A percentile compares a stretch with the other conserved stretches of the same genome.
Evolutionary conservation across 768 basidiomycete species (phyloP).

Genomic region (Podaxis rugospora): DNA sequence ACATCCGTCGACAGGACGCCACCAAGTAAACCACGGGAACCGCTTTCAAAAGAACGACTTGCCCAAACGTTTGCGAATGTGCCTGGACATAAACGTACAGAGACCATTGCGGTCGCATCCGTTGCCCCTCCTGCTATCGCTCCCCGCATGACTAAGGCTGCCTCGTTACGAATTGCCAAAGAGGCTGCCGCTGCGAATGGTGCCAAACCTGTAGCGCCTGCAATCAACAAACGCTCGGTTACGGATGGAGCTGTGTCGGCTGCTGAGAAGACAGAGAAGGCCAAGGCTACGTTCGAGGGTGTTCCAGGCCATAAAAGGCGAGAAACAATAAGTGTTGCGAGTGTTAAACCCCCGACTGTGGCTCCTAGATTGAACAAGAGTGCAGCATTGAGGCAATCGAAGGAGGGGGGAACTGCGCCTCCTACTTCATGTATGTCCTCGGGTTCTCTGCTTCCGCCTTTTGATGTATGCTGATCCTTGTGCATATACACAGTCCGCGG

Average conservation of each 20-base stretch:
- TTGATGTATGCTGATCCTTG: not conserved
- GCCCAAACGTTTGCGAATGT: slow-evolving; percentile 69
- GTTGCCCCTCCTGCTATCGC: slow-evolving; percentile 68
- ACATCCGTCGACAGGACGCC: slow-evolving; percentile 37
- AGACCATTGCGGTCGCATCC: slow-evolving; percentile 66
- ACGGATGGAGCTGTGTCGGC: slow-evolving; percentile 19
- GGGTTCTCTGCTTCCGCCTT: not conserved
- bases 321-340: slow-evolving; percentile 69
- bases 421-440: slow-evolving; percentile 63
- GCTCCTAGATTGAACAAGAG: slow-evolving; percentile 78
- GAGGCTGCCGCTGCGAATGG: slow-evolving; percentile 14
- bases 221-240: slow-evolving; percentile 33
- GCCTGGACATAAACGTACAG: slow-evolving; percentile 76
- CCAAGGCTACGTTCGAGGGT: slow-evolving; percentile 61
- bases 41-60: slow-evolving; percentile 57
- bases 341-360: slow-evolving; percentile 58
- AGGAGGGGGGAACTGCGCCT: slow-evolving; percentile 43
- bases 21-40: slow-evolving; percentile 39
- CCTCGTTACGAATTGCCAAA: slow-evolving; percentile 61
- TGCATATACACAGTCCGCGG: slow-evolving; percentile 37
- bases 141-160: slow-evolving; percentile 74
- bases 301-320: slow-evolving; percentile 83
- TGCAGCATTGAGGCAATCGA: slow-evolving; percentile 57
- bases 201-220: slow-evolving; percentile 13
- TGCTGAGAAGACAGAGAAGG: slow-evolving; percentile 18